A percentile compares a stretch with the other conserved stretches of the same genome.
Conservation (phyloP, 176 grass and related monocot species). For the Cocos nucifera region DNA sequence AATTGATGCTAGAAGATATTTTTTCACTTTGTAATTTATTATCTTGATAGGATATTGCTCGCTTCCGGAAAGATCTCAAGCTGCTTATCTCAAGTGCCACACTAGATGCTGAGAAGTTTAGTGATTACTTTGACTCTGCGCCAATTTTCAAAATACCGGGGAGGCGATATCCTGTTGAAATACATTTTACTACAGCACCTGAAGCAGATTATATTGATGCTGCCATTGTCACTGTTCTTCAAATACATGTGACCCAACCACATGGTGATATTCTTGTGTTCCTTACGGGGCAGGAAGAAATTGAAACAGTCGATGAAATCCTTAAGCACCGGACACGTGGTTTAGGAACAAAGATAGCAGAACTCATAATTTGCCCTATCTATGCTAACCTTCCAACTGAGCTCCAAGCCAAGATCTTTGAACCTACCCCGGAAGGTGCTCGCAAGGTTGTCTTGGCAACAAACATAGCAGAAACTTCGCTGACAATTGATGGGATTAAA, state of each 20-base stretch:
- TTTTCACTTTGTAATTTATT: background rate
- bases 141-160: slow-evolving; percentile 95
- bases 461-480: slow-evolving; percentile 91
- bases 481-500: slow-evolving; percentile 95
- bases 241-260: slow-evolving; percentile 88
- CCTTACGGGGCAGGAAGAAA: slow-evolving; percentile 89
- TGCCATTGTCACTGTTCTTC: slow-evolving; percentile 83
- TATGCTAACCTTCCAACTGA: slow-evolving; percentile 92
- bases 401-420: slow-evolving; percentile 95
- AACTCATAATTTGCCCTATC: slow-evolving; percentile 86
- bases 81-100: slow-evolving; percentile 96
- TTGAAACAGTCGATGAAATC: slow-evolving; percentile 96
- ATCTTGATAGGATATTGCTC: slow-evolving; percentile 67
- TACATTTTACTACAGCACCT: slow-evolving; percentile 85
- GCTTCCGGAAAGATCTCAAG: slow-evolving; percentile 74
- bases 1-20: too few relatives aligned
- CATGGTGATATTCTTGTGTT: slow-evolving; percentile 89
- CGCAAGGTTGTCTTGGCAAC: slow-evolving; percentile 90
- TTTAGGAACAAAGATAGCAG: slow-evolving; percentile 87
- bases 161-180: slow-evolving; percentile 65
- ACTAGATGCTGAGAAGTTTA: slow-evolving; percentile 88
- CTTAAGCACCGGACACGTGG: slow-evolving; percentile 81
- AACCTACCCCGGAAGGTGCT: slow-evolving; percentile 74
- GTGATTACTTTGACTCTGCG: slow-evolving; percentile 83
- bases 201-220: slow-evolving; percentile 98